A percentile compares a stretch with the other conserved stretches of the same genome.
Conservation (phyloP, 192 early-diverging fungal genomes). For the Chytriomyces sp. region DNA sequence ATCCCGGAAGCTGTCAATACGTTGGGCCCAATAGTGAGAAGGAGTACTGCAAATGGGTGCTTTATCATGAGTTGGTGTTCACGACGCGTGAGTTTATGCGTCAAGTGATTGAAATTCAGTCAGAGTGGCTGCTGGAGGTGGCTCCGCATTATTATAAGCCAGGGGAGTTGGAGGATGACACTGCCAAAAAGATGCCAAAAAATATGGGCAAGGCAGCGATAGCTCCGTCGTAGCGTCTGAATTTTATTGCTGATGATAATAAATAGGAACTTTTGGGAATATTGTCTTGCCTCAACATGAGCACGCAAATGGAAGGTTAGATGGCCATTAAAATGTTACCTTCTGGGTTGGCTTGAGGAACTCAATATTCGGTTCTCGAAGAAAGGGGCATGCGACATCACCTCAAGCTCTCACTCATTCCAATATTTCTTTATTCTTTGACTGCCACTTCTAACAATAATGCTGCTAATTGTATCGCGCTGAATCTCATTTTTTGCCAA, state of each 20-base stretch:
- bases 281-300: too few relatives aligned
- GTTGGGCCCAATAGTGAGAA: slow-evolving; percentile 46
- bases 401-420: too few relatives aligned
- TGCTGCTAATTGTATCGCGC: too few relatives aligned
- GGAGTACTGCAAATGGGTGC: slow-evolving; percentile 81
- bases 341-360: too few relatives aligned
- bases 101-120: slow-evolving; percentile 89
- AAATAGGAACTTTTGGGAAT: too few relatives aligned
- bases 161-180: slow-evolving; percentile 64
- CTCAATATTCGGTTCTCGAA: too few relatives aligned
- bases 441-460: too few relatives aligned
- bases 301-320: too few relatives aligned
- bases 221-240: not conserved
- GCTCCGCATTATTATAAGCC: slow-evolving; percentile 82
- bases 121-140: slow-evolving; percentile 83
- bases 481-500: not conserved
- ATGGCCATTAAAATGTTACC: too few relatives aligned
- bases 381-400: too few relatives aligned
- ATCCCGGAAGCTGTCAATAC: slow-evolving; percentile 84
- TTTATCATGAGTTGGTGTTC: slow-evolving; percentile 92
- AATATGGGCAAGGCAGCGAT: slow-evolving; percentile 42
- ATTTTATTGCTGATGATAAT: too few relatives aligned
- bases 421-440: too few relatives aligned
- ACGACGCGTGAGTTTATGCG: slow-evolving; percentile 97
- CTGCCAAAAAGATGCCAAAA: slow-evolving; percentile 53